Evolutionary conservation across 228 moss, liverwort and hornwort species (phyloP), one percentile per base, ranked within the genome.

Genomic region (Sphagnum fallax): DNA sequence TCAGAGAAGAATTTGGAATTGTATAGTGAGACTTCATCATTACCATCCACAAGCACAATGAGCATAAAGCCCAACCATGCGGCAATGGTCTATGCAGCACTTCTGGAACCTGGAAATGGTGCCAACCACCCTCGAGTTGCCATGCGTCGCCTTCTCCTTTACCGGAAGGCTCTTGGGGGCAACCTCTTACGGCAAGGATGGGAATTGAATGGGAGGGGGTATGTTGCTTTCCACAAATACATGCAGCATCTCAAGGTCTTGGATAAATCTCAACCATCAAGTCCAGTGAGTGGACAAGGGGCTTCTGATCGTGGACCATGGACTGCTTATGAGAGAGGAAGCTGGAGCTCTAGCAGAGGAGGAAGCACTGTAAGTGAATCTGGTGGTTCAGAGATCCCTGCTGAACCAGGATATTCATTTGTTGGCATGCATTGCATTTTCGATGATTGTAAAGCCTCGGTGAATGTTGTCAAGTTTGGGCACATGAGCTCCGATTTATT

Each of bases 381-480:
- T 55, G 92, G 90, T 16, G 61, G 76, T 65, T 67, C 80, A 64
- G 79, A 77, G 58, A 82, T 76, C 59, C 79, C 76, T 49, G 64
- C 77, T 53, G 91, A 98, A 63, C 98, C 98, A 16, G 88, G 89
- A 10, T 98, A 98, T 75, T 98, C 98, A 13, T 98, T 93, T 67
- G 93, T 93, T 62, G 98, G 98, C 65, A 92, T 98, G 98, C 93
- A 93, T 76, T 93, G 91, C 51, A 82, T 98, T 68, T 98, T 98
- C 75, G 98, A 98, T 79, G 91, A 93, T 61, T 83, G 91, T 77
- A 98, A 93, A 80, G 98, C 98, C 61, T 90, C 93, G 58, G 93
- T 98, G 66, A 98, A 93, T 72, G 85, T 98, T 51, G 83, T 98
- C 52, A 88, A 93, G 64, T 98, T 98, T 73, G 98, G 93, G 69